Evolutionary conservation across 2,329 filamentous ascomycete genomes (phyloP).

Genomic region (Sclerotinia nivalis): DNA sequence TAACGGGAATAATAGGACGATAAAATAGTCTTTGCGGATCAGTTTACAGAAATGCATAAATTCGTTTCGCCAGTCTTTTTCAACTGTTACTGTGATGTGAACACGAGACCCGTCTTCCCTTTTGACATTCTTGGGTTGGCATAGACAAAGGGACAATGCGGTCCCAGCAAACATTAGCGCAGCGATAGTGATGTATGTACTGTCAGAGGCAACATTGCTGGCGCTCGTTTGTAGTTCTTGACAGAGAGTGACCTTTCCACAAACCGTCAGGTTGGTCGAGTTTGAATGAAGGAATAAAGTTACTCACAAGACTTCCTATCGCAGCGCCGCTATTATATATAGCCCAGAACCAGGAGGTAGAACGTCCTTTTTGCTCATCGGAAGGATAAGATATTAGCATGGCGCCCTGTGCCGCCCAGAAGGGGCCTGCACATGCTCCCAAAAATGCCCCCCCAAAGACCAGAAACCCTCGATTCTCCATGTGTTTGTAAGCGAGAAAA

Average conservation of each 20-base stretch:
- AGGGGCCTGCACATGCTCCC: slow-evolving; percentile 71
- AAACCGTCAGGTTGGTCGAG: neutral
- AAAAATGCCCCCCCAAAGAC: slow-evolving; percentile 73
- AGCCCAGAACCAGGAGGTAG: slow-evolving; percentile 53
- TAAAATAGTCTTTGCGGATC: slow-evolving; percentile 66
- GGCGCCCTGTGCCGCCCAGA: slow-evolving; percentile 80
- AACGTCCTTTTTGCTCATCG: slow-evolving; percentile 77
- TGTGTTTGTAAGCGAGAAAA: slow-evolving; percentile 68
- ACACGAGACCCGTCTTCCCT: slow-evolving; percentile 75
- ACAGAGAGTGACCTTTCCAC: slow-evolving; percentile 60
- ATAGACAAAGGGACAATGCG: slow-evolving; percentile 64
- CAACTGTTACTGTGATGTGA: slow-evolving; percentile 71
- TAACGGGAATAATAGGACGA: slow-evolving; percentile 74
- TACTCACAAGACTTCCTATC: slow-evolving; percentile 26
- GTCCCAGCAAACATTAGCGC: slow-evolving; percentile 48
- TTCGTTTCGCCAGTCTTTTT: slow-evolving; percentile 80
- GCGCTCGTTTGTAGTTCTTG: slow-evolving; percentile 63
- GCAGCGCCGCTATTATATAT: slow-evolving; percentile 27
- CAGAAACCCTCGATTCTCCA: slow-evolving; percentile 58
- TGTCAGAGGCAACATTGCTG: slow-evolving; percentile 29
- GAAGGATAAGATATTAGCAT: slow-evolving; percentile 86
- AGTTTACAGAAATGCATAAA: slow-evolving; percentile 71
- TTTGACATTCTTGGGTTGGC: slow-evolving; percentile 68
- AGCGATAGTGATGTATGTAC: slow-evolving; percentile 26
- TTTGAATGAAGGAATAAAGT: neutral